Evolutionary conservation across 495 filamentous ascomycete species (phyloP).

Genomic region (Amniculicola lignicola): DNA sequence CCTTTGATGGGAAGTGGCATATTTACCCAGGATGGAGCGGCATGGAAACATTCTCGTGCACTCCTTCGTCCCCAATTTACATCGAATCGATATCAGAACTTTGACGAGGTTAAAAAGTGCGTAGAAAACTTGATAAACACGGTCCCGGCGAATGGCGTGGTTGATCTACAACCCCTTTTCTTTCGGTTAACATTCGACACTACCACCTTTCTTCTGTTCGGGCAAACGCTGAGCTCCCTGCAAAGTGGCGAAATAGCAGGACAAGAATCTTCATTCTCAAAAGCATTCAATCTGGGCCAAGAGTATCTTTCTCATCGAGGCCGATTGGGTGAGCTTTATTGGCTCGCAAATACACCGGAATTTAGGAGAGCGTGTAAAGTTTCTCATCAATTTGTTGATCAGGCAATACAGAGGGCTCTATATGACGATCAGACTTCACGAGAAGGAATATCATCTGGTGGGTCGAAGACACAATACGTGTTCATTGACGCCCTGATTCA

Average conservation of each 20-base stretch:
- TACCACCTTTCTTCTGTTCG: constrained; percentile 20
- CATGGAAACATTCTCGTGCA: constrained; percentile 55
- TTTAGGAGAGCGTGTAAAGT: constrained; percentile 43
- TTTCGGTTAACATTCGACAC: constrained; percentile 26
- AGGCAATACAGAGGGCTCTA: constrained; percentile 38
- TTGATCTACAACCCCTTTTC: constrained; percentile 25
- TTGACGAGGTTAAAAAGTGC: constrained; percentile 37
- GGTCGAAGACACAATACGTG: constrained; percentile 20
- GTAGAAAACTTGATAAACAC: constrained; percentile 41
- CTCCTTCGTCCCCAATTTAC: constrained; percentile 58
- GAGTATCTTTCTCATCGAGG: constrained; percentile 43
- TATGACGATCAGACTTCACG: constrained; percentile 14
- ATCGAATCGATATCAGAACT: constrained; percentile 43
- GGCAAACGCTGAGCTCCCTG: constrained; percentile 36
- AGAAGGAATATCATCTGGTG: constrained; percentile 2
- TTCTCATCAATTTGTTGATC: constrained; percentile 46
- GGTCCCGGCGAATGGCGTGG: constrained; percentile 12
- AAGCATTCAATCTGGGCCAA: constrained; percentile 43
- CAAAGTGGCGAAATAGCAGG: constrained; percentile 17
- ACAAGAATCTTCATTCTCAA: constrained; percentile 41
- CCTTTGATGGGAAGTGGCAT: constrained; percentile 54
- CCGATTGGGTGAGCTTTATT: constrained; percentile 44
- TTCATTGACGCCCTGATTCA: constrained; percentile 28
- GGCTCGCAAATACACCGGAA: constrained; percentile 37
- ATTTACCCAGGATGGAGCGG: constrained; percentile 53